Percentiles rank a stretch among this genome's conserved stretches.
Conservation (phyloP, 345 rosid genomes). For the Eucalyptus polyanthemos region DNA sequence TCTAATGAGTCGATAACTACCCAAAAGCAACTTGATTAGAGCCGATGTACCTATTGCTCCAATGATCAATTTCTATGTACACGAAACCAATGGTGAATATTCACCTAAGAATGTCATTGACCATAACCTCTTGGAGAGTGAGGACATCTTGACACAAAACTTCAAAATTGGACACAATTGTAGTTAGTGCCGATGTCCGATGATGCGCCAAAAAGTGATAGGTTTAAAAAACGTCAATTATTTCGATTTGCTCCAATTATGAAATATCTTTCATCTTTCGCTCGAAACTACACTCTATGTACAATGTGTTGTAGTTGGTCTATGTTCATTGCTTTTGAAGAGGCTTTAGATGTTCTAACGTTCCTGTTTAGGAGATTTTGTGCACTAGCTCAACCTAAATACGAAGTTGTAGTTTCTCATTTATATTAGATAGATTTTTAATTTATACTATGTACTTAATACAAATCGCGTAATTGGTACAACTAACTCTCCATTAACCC, state of each 20-base stretch:
- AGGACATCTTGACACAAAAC: not conserved
- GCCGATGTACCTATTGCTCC: constrained; percentile 21
- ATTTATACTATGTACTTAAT: not conserved
- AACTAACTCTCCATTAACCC: not conserved
- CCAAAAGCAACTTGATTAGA: constrained; percentile 40
- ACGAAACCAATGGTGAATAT: not conserved
- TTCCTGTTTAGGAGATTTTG: not conserved
- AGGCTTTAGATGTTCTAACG: not conserved
- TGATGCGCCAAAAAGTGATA: not conserved
- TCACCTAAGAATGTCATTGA: not conserved
- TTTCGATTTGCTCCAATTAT: not conserved
- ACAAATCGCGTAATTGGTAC: not conserved
- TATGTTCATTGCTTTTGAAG: not conserved
- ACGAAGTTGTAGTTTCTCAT: not conserved
- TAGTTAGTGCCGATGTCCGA: rapidly evolving
- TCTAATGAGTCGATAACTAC: constrained; percentile 37
- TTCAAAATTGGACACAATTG: not conserved
- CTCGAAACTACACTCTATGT: not conserved
- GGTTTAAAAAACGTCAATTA: not conserved
- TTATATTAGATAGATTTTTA: no score
- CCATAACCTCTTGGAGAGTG: not conserved
- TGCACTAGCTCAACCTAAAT: not conserved
- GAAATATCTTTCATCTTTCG: not conserved
- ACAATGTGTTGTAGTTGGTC: not conserved
- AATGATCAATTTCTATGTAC: constrained; percentile 45